Evolutionary conservation across 2,329 filamentous ascomycete species (phyloP), one percentile per base, ranked within the genome.

Genomic region (Botrytis sinoallii): DNA sequence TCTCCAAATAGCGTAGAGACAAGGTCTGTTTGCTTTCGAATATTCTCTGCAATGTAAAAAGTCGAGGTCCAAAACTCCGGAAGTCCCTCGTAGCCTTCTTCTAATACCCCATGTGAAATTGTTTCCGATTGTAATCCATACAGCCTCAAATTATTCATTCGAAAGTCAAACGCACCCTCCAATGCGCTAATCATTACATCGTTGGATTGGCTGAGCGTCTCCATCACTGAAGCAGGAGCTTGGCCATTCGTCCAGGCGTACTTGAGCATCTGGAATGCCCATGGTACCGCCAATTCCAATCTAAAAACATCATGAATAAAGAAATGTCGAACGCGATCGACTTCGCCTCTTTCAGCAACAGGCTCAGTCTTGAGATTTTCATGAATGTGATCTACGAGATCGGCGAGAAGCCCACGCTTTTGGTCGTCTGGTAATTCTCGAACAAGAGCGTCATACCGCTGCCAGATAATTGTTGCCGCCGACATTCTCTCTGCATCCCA

Each of bases 401-500:
- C 90, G 20, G 90, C 88, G 71, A 97, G 85, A 70, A 97, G 86
- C 6, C 91, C 92, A 79, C 90, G 90, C 79, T 91, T 90, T 60
- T 89, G 86, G 55, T 88, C 88, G 29, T 86, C 85, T 22, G 88
- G 85, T 16, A 89, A 88, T 69, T 85, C 85, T 70, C 88, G 85
- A 12, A 91, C 86, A 70, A 91, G 91, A 12, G 86, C 84, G 80
- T 97, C 93, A 79, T 97, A 94, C 71, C 89, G 86, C 75, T 90
- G 90, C 94, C 95, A 98, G 55, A 98, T 86, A 64, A 90, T 86
- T 75, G 88, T 87, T 29, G 94, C 93, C 52, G 94, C 93, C 61
- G 92, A 90, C 84, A 98, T 88, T 82, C 95, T 97, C 82, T 99
- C 96, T 0, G 95, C 95, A 79, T 95, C 91, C 86, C 91, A 93